Conservation (phyloP, 2,329 filamentous ascomycete genomes). For the Sphaerostilbella broomeana region DNA sequence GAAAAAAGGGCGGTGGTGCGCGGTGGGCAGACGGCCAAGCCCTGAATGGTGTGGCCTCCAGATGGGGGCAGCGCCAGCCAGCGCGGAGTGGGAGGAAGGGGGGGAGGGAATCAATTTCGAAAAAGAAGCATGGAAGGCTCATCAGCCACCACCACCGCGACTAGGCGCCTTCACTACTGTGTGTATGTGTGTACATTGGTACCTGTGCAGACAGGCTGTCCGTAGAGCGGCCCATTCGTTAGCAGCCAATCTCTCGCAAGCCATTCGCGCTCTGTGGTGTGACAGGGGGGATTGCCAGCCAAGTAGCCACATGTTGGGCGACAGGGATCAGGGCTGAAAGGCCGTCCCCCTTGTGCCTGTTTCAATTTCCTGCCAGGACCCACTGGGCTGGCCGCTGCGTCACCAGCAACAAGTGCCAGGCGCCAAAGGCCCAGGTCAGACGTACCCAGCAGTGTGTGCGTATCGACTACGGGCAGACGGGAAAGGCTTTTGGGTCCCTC, state of each 20-base stretch:
- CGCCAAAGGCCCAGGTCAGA: slow-evolving; percentile 3
- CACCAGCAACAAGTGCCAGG: slow-evolving; percentile 11
- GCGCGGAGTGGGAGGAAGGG: no score
- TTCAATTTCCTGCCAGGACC: slow-evolving; percentile 18
- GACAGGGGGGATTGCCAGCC: slow-evolving; percentile 8
- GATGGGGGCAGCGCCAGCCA: no score
- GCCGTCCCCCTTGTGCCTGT: slow-evolving; percentile 13
- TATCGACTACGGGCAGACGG: slow-evolving; percentile 11
- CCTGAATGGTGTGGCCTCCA: no score
- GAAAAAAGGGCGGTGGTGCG: no score
- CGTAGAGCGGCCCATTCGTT: no score
- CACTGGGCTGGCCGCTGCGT: slow-evolving; percentile 16
- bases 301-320: slow-evolving; percentile 1
- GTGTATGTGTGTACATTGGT: no score
- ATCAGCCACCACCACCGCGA: no score
- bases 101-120: no score
- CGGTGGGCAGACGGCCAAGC: no score
- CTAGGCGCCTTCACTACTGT: no score
- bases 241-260: slow-evolving; percentile 1
- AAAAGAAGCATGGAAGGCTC: no score
- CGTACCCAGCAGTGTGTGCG: slow-evolving; percentile 3
- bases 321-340: slow-evolving; percentile 10
- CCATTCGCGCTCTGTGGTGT: not conserved
- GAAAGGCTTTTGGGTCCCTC: slow-evolving; percentile 1
- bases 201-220: no score